Evolutionary conservation across 2,329 filamentous ascomycete genomes (phyloP), one percentile per base, ranked within the genome.

Genomic region (Aspergillus bombycis): DNA sequence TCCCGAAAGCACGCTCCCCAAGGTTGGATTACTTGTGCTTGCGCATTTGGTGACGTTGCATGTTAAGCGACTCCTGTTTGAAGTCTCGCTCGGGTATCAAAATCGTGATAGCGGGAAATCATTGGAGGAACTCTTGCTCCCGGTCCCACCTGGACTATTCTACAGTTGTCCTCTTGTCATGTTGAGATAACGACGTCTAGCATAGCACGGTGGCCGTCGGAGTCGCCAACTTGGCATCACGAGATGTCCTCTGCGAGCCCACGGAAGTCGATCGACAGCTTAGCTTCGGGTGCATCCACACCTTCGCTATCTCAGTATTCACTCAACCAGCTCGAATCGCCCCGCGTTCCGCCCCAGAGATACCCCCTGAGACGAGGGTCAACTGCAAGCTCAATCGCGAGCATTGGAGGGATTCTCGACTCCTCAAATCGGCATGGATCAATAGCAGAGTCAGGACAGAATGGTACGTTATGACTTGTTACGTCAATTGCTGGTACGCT

Each of bases 311-410:
- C 81, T 63, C 87, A 89, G 66, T 85, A 71, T 63, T 74, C 74
- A 14, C 70, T 72, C 32, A 69, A 64, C n/a, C 76, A 77, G 64
- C 65, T 78, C 53, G 78, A 80, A 56, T 78, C 74, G 26, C 74
- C 75, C 43, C 75, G 75, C 16, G 66, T 72, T 11, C 70, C 74
- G 57, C 70, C 76, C 52, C 75, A 78, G 45, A 71, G 77, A 60
- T 72, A 71, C 68, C 74, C 75, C 65, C 73, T 78, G 67, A 79
- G 94, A 74, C 86, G 93, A 78, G 91, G 88, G 66, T 98, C 95
- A 60, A 91, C 89, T 30, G 90, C 94, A 52, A 96, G 93, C 82
- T 97, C 94, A 26, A 88, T 94, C 70, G 88, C 90, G 74, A 97
- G 94, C 36, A 88, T 96, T 75, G 93, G 93, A 65, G 93, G 93